Evolutionary conservation across 2,329 filamentous ascomycete species (phyloP), one percentile per base, ranked within the genome.

Genomic region (Cercospora zeina): DNA sequence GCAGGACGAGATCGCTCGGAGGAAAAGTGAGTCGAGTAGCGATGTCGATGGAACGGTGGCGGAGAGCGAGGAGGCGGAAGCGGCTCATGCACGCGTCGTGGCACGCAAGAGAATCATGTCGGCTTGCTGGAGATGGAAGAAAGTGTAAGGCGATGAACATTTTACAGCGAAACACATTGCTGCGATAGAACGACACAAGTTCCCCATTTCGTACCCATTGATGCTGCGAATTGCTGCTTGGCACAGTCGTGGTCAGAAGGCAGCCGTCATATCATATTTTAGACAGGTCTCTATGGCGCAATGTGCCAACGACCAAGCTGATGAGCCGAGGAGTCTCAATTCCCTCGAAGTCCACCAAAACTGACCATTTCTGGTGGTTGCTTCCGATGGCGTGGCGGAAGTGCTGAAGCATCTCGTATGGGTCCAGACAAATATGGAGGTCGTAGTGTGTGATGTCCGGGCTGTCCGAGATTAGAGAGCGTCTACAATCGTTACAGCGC

Each of bases 1-100:
- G 63, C 63, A 83, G 37, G 79, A 84, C 60, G 73, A 75, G 58
- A 65, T 74, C 37, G 77, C 74, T 27, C 74, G 71, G 31, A 68
- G 69, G 27, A 68, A 77, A 67, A 70, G 62, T 14, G 63, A 68
- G 27, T 64, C 60, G 8, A 63, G 62, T 3, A 64, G 67, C 8
- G 69, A 69, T 5, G 57, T 74, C 11, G 71, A 73, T 62, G 69
- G 55, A 4, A 65, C 70, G 13, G 67, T 49, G 6, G 19, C 58
- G 4, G 68, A 69, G 50, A 67, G 62, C 39, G 68, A 65, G 1
- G 68, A 71, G 24, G 62, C 62, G 3, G 55, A 68, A 3, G 69
- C 65, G 16, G 63, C 63, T 16, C 53, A 60, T 16, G 69, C 68
- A 1, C 68, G 68, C 49, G 60, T 60, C 45, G 69, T 61, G 11